Evolutionary conservation across 805 yeast genomes (phyloP), one percentile per base, ranked within the genome.

Genomic region (Saturnispora saitoi): DNA sequence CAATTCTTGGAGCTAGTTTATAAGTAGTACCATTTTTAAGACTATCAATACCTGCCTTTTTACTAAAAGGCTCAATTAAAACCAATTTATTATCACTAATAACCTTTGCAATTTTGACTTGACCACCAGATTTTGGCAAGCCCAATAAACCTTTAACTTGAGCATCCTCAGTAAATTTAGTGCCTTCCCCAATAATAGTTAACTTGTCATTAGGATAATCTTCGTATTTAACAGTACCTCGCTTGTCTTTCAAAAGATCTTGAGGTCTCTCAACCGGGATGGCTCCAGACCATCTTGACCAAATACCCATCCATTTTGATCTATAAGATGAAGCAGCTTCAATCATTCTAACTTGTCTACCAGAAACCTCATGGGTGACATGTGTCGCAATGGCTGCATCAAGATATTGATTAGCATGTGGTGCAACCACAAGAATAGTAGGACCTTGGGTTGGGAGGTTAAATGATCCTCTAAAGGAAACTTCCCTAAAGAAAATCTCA

Each of bases 191-290:
- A 26, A 64, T 67, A 19, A 91, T 70, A n/a, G 71, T 63, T 31
- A 77, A 62, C 7, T 81, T 77, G 55, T 85, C 78, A 8, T 58
- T 58, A 4, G 62, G 66, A 24, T 65, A 66, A 29, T 76, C 72
- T 54, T 78, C 79, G 42, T 77, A 65, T 15, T 43, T 61, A 41
- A 64, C 72, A 8, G 83, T 78, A 46, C 75, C 78, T 4, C 93
- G 89, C 20, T 81, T 93, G 1, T 69, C 63, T 15, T 58, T 66
- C 61, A 91, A 70, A 56, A 80, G 75, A 62, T 91, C 99, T 64
- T 93, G 98, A 1, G 96, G 85, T 58, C 99, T 76, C 19, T 81
- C 84, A 3, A 91, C 99, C 1, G 97, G 96, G 54, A 91, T 93
- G 1, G 95, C 76, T 59, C 83, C 75, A 43, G 89, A 83, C 64